Conservation (phyloP, 2,329 filamentous ascomycete species). For the Cladosporium sp. region DNA sequence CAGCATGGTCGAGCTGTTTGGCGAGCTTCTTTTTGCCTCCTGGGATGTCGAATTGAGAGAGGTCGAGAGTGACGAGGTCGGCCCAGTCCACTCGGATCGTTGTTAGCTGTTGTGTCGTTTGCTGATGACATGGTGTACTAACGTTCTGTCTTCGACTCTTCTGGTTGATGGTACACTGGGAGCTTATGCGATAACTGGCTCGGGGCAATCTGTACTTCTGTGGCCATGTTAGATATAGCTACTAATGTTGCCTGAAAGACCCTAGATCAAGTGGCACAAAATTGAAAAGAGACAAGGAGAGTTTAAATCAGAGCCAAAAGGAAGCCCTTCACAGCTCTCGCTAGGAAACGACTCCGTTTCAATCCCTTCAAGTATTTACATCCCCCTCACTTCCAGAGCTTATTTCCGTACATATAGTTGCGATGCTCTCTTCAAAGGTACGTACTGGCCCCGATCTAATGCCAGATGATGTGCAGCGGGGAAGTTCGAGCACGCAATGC, state of each 20-base stretch:
- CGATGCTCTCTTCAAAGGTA: neutral
- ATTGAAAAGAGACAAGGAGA: neutral
- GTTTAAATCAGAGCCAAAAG: neutral
- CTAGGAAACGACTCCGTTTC: neutral
- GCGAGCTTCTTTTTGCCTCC: slow-evolving; percentile 57
- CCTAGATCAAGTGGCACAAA: neutral
- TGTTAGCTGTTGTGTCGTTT: neutral
- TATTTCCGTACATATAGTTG: neutral
- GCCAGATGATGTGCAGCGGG: neutral
- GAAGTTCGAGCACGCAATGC: slow-evolving; percentile 5
- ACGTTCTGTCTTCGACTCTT: slow-evolving; percentile 15
- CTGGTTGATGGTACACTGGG: slow-evolving; percentile 8
- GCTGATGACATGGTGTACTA: neutral
- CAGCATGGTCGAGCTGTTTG: slow-evolving; percentile 55
- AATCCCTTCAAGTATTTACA: neutral
- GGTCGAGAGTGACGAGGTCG: slow-evolving; percentile 59
- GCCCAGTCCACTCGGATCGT: slow-evolving; percentile 45
- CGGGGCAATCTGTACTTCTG: slow-evolving; percentile 8
- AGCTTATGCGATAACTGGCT: neutral
- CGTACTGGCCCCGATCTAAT: neutral
- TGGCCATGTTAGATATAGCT: neutral
- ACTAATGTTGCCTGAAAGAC: neutral
- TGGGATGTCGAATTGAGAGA: slow-evolving; percentile 55
- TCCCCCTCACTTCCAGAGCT: neutral
- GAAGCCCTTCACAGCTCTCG: neutral